phyloP scores from a whole-genome alignment of 768 basidiomycete genomes.

The Pisolithus sp. region DNA sequence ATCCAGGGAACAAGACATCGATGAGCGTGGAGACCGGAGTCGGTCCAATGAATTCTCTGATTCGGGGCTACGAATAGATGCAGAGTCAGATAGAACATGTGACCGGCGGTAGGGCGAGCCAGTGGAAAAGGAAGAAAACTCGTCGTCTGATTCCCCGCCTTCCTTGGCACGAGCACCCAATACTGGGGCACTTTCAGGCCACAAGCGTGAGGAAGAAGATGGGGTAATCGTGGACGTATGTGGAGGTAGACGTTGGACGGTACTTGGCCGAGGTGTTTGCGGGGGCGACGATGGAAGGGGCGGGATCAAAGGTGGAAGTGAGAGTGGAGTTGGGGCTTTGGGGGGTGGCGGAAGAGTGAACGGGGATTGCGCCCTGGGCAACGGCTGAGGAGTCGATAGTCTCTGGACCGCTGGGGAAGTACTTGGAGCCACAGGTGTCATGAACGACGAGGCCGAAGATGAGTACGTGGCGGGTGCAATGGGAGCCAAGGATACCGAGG shows the following conservation, averaged over 20 bases:
- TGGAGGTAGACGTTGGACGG: background rate
- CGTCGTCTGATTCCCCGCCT: slow-evolving; percentile 29
- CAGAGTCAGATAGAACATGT: slow-evolving; percentile 19
- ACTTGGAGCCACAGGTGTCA: slow-evolving; percentile 4
- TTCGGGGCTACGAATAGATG: slow-evolving; percentile 17
- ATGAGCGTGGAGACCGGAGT: slow-evolving; percentile 16
- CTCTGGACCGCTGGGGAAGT: slow-evolving; percentile 9
- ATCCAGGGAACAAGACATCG: slow-evolving; percentile 30
- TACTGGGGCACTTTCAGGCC: slow-evolving; percentile 1
- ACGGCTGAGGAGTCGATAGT: slow-evolving; percentile 13
- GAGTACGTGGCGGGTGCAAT: slow-evolving; percentile 3
- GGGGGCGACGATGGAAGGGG: slow-evolving; percentile 27
- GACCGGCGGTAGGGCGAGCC: slow-evolving; percentile 23
- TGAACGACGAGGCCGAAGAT: slow-evolving; percentile 1
- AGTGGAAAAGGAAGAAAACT: slow-evolving; percentile 38
- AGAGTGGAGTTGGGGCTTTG: slow-evolving; percentile 17
- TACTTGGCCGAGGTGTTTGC: slow-evolving; percentile 24
- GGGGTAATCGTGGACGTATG: slow-evolving; percentile 6
- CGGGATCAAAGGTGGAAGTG: slow-evolving; percentile 22
- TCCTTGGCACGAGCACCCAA: slow-evolving; percentile 5
- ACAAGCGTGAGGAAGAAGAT: slow-evolving; percentile 7
- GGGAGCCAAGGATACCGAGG: slow-evolving; percentile 12
- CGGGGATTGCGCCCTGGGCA: slow-evolving; percentile 14
- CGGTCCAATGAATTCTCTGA: slow-evolving; percentile 17
- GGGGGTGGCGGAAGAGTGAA: slow-evolving; percentile 20